Evolutionary conservation across 805 yeast species (phyloP), one percentile per base, ranked within the genome.

Genomic region (Priceomyces medius): DNA sequence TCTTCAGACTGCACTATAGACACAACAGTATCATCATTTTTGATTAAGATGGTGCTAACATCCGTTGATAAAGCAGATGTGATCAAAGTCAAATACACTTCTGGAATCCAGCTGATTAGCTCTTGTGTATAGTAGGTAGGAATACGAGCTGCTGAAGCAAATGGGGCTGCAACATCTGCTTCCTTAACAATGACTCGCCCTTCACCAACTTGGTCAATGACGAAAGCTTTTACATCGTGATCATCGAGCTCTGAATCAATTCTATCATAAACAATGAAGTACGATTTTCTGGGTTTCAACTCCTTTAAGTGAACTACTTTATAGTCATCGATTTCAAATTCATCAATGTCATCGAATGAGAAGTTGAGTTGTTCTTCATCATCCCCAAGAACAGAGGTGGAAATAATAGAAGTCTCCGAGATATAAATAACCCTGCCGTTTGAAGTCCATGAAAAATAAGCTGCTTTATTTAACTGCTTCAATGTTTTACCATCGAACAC

Each of bases 31-130:
- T 49, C 51, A 9, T 53, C 34, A 4, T 42, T 40, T n/a, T 47
- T 46, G 9, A 55, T 33, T 12, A 28, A 28, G 12, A 49, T 14
- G 4, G 82, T 61, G 6, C 77, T 61, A 12, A 85, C 53, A 41
- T 86, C 96, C 2, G 85, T 71, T 0, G 93, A 78, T 18, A 79
- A 72, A 0, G 89, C 76, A 2, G 84, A 76, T 1, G 86, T 76
- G 0, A 84, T 44, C 16, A 88, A 56, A 3, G 46, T 64, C 55
- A 45, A 55, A 37, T 19, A 56, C 44, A 31, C 31, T 3, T 45
- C 50, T 4, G 54, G 46, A 4, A 71, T 56, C 74, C 87, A 74
- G 14, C 66, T 51, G 17, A 58, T 49, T 7, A 82, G 51, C 2
- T 50, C 40, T 3, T 65, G 56, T 1, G 68, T 43, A 53, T 83